phyloP scores from a whole-genome alignment of 2,329 filamentous ascomycete genomes.

The Venturia pyrina region DNA sequence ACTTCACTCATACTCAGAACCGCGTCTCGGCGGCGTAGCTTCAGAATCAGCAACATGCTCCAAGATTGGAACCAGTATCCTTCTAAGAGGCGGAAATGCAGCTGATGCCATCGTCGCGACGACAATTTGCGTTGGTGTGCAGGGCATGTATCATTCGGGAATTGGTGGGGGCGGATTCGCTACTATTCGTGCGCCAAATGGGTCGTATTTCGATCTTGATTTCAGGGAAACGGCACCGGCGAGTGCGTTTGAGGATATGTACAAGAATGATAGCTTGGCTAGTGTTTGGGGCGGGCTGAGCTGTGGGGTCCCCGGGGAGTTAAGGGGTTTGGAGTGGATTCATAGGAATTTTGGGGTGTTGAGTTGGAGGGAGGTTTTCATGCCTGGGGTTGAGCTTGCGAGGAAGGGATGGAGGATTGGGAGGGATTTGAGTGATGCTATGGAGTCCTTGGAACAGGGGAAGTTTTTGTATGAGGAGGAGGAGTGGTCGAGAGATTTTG shows the following conservation, averaged over 20 bases:
- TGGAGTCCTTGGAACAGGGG: slow-evolving; percentile 27
- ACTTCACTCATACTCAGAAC: not conserved
- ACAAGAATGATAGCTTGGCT: slow-evolving; percentile 53
- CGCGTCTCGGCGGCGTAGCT: slow-evolving; percentile 32
- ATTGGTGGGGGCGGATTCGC: slow-evolving; percentile 89
- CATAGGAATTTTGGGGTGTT: slow-evolving; percentile 58
- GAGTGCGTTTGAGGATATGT: slow-evolving; percentile 79
- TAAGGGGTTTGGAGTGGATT: slow-evolving; percentile 69
- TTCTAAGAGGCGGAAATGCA: slow-evolving; percentile 41
- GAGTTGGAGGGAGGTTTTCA: slow-evolving; percentile 52
- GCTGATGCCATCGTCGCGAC: slow-evolving; percentile 40
- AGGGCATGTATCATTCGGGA: slow-evolving; percentile 25
- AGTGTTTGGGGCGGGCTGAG: slow-evolving; percentile 64
- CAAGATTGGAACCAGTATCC: slow-evolving; percentile 36
- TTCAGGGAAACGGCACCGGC: slow-evolving; percentile 83
- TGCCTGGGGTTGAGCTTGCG: slow-evolving; percentile 65
- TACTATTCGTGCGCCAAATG: slow-evolving; percentile 61
- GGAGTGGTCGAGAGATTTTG: slow-evolving; percentile 80
- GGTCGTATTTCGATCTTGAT: slow-evolving; percentile 78
- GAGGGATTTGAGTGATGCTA: slow-evolving; percentile 73
- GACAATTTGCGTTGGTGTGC: slow-evolving; percentile 34
- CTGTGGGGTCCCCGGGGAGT: slow-evolving; percentile 57
- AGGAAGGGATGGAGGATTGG: slow-evolving; percentile 64
- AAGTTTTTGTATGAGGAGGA: slow-evolving; percentile 64
- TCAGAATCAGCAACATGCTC: slow-evolving; percentile 36